Conservation (phyloP, 164 flowering plant species). For the Saururus chinensis region DNA sequence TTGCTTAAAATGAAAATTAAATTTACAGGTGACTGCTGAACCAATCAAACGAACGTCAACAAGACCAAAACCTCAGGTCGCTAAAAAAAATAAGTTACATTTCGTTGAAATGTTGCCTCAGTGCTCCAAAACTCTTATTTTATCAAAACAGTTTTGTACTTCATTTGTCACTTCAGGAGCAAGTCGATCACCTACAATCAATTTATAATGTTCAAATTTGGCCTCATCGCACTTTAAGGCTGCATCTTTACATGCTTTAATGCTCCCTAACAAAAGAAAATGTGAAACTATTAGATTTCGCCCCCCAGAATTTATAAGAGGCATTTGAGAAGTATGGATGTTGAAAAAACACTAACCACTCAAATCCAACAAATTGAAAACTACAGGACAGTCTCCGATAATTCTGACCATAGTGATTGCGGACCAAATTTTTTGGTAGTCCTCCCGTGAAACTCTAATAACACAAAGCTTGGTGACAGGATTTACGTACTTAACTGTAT, state of each 20-base stretch:
- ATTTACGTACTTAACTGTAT: conserved; percentile 82
- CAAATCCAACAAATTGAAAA: conserved; percentile 57
- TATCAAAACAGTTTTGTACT: conserved; percentile 52
- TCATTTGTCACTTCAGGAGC: conserved; percentile 27
- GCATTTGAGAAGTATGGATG: neutral
- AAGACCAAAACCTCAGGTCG: neutral
- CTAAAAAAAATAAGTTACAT: neutral
- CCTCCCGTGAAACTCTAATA: conserved; percentile 61
- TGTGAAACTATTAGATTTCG: neutral
- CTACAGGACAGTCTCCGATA: conserved; percentile 61
- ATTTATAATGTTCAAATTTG: conserved; percentile 60
- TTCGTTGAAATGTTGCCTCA: conserved; percentile 10
- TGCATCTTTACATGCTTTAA: conserved; percentile 54
- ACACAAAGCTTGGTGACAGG: conserved; percentile 77
- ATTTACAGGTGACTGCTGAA: neutral
- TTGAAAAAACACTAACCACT: conserved; percentile 48
- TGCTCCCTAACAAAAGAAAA: conserved; percentile 32
- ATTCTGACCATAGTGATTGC: conserved; percentile 76
- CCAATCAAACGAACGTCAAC: too few species aligned
- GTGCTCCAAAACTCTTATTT: conserved; percentile 48
- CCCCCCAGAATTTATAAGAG: too few species aligned
- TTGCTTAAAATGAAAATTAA: too few species aligned
- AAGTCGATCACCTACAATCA: conserved; percentile 26
- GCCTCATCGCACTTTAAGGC: conserved; percentile 65
- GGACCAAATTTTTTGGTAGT: conserved; percentile 67